Percentiles rank a stretch among this genome's conserved stretches.
Evolutionary conservation across 345 rosid species (phyloP).

Genomic region (Gossypium sturtianum): DNA sequence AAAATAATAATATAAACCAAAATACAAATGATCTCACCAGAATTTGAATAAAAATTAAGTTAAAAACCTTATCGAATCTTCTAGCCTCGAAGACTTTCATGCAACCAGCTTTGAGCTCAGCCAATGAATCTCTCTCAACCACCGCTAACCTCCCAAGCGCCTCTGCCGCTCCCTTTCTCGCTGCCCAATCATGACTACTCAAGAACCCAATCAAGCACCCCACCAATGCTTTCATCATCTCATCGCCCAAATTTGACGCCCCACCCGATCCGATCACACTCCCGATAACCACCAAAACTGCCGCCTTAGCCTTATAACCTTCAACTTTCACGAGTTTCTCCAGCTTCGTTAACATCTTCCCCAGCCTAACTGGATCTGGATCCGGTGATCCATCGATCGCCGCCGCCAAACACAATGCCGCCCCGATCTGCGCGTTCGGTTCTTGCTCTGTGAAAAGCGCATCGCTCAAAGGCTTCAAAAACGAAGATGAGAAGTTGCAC

Average conservation of each 20-base stretch:
- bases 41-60: neutral
- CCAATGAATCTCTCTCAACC: constrained; percentile 59
- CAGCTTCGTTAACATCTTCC: constrained; percentile 43
- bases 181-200: constrained; percentile 76
- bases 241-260: constrained; percentile 24
- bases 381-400: constrained; percentile 68
- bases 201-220: constrained; percentile 59
- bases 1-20: neutral
- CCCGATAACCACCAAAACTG: constrained; percentile 66
- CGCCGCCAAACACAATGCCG: constrained; percentile 78
- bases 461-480: constrained; percentile 70
- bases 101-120: constrained; percentile 60
- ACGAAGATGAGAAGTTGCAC: constrained; percentile 48
- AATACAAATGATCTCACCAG: neutral
- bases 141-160: constrained; percentile 66
- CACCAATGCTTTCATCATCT: constrained; percentile 42
- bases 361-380: constrained; percentile 56
- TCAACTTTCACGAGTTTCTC: constrained; percentile 72
- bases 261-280: constrained; percentile 86
- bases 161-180: constrained; percentile 87
- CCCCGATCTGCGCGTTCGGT: constrained; percentile 65
- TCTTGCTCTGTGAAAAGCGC: constrained; percentile 90
- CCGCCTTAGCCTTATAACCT: constrained; percentile 69
- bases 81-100: constrained; percentile 66
- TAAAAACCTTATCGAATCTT: constrained; percentile 71